Conservation (phyloP, 2,329 filamentous ascomycete genomes). For the Chrysoporthe puriensis region DNA sequence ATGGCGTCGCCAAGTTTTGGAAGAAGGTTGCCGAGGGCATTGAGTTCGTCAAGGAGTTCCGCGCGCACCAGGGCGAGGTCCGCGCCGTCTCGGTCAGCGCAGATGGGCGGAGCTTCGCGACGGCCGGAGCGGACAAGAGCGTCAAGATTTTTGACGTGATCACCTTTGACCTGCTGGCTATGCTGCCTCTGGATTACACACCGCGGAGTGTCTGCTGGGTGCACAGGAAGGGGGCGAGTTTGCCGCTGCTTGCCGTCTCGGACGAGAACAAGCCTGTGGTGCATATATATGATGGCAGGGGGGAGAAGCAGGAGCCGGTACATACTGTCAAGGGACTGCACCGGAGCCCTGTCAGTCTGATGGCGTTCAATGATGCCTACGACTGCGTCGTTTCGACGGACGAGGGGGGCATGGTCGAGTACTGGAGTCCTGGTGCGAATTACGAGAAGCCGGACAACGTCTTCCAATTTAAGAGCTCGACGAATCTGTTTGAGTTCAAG, state of each 20-base stretch:
- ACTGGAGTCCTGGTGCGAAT: conserved; percentile 80
- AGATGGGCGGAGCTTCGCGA: conserved; percentile 93
- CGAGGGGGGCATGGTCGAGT: conserved; percentile 91
- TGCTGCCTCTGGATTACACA: conserved; percentile 75
- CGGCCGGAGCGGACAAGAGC: conserved; percentile 76
- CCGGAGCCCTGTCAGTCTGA: conserved; percentile 76
- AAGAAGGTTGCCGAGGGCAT: conserved; percentile 90
- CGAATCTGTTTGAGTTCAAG: conserved; percentile 95
- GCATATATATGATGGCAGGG: conserved; percentile 85
- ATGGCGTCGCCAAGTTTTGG: conserved; percentile 99
- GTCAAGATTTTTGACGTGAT: conserved; percentile 83
- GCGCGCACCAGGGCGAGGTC: conserved; percentile 85
- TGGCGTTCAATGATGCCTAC: conserved; percentile 86
- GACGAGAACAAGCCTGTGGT: conserved; percentile 74
- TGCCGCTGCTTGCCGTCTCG: conserved; percentile 84
- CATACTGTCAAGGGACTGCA: conserved; percentile 83
- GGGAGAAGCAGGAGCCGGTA: conserved; percentile 75
- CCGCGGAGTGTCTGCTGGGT: conserved; percentile 91
- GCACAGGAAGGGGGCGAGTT: conserved; percentile 82
- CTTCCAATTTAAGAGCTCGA: conserved; percentile 91
- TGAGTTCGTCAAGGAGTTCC: conserved; percentile 98
- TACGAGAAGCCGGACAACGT: conserved; percentile 93
- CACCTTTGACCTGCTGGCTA: conserved; percentile 84
- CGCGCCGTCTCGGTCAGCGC: conserved; percentile 81
- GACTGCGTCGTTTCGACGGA: conserved; percentile 93